These are phyloP conservation scores for Kalmanozyma brasiliensis DNA, from an alignment of 1,284 basidiomycete species.

Conservation along the genomic window DNA sequence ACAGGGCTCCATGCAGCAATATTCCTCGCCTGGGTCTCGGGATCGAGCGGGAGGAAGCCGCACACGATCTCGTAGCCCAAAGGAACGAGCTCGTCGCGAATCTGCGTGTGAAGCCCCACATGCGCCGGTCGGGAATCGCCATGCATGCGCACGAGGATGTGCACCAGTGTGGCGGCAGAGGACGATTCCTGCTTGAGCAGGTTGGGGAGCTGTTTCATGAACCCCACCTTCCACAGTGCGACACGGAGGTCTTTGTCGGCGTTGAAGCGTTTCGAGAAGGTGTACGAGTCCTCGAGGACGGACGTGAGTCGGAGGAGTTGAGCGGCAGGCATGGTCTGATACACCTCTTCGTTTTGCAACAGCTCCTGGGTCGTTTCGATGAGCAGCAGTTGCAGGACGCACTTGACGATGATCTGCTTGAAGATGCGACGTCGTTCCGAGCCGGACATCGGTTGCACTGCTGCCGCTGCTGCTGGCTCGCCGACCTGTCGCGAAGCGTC, in stretches of 20 bases:
- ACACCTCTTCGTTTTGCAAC: conserved; percentile 78
- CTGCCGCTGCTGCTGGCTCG: not conserved
- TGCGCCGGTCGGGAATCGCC: conserved; percentile 87
- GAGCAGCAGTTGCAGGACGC: conserved; percentile 92
- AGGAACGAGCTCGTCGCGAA: conserved; percentile 90
- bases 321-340: conserved; percentile 91
- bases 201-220: conserved; percentile 99
- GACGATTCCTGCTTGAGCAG: conserved; percentile 97
- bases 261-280: conserved; percentile 96
- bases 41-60: conserved; percentile 88
- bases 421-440: conserved; percentile 88
- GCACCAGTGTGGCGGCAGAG: conserved; percentile 92
- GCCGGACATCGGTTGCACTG: conserved; percentile 69
- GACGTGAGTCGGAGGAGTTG: conserved; percentile 92
- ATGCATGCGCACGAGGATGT: conserved; percentile 92
- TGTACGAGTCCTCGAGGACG: conserved; percentile 94
- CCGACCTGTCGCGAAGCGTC: conserved; percentile 1
- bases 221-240: conserved; percentile 98
- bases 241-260: conserved; percentile 97
- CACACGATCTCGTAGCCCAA: conserved; percentile 89
- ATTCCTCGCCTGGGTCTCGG: conserved; percentile 93
- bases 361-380: conserved; percentile 98
- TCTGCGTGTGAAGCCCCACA: conserved; percentile 80
- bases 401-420: conserved; percentile 99
- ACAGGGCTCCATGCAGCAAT: conserved; percentile 98